Conservation (phyloP, 495 filamentous ascomycete genomes). For the Penicillium malachiteum region DNA sequence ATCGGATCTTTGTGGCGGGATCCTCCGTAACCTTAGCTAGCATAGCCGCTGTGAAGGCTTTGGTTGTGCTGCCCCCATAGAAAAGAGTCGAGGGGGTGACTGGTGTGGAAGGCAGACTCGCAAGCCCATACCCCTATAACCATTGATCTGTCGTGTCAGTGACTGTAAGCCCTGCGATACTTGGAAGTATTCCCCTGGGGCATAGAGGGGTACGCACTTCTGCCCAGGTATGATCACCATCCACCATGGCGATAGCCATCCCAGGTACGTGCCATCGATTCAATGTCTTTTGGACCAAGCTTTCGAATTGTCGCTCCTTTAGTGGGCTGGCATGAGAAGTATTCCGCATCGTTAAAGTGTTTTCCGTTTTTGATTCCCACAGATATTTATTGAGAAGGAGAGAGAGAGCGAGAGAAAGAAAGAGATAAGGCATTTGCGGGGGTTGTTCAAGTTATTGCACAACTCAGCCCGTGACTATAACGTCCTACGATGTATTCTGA, state of each 20-base stretch:
- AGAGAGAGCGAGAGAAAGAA: no score
- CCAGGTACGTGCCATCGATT: slow-evolving; percentile 48
- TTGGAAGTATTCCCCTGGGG: not conserved
- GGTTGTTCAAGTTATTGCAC: no score
- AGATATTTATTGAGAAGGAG: no score
- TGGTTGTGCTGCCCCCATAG: slow-evolving; percentile 49
- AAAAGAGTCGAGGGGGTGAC: slow-evolving; percentile 32
- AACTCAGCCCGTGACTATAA: no score
- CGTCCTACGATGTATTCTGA: no score
- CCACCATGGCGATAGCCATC: slow-evolving; percentile 46
- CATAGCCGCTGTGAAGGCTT: slow-evolving; percentile 52
- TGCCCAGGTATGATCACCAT: slow-evolving; percentile 31
- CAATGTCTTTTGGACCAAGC: not conserved
- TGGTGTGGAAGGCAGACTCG: slow-evolving; percentile 1
- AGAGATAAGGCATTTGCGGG: no score
- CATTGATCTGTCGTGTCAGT: not conserved
- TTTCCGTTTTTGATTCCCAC: no score
- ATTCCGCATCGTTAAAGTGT: no score
- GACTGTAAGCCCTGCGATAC: not conserved
- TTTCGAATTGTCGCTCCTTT: not conserved
- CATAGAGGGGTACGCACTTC: slow-evolving; percentile 3
- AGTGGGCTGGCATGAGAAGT: not conserved
- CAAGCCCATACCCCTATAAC: slow-evolving; percentile 49
- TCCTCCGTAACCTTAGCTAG: slow-evolving; percentile 44
- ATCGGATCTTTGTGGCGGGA: slow-evolving; percentile 33